Conservation (phyloP, 176 grass and related monocot genomes). For the Carex kokanica region DNA sequence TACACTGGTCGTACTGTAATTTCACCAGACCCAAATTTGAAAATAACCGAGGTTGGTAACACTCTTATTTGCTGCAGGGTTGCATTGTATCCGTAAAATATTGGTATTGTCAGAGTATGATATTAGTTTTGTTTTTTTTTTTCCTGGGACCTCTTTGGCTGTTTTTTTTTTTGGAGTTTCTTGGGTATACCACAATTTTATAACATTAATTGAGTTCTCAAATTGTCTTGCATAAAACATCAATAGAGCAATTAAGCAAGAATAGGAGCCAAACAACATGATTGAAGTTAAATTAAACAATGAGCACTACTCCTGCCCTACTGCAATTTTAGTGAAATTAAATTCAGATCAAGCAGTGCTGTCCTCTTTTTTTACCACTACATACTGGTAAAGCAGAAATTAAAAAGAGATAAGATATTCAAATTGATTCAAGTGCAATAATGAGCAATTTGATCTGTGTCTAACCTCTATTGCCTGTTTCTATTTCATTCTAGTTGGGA, state of each 20-base stretch:
- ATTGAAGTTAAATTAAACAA: not conserved
- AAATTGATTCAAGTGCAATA: too few relatives aligned
- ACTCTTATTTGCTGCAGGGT: not conserved
- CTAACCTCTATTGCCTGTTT: not conserved
- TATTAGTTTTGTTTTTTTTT: not conserved
- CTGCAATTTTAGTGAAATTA: not conserved
- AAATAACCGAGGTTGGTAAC: slow-evolving; percentile 70
- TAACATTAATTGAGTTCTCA: not conserved
- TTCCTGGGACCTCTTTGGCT: not conserved
- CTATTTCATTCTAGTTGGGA: not conserved
- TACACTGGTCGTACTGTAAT: slow-evolving; percentile 98
- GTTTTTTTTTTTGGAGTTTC: not conserved
- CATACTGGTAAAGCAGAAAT: not conserved
- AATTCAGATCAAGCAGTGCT: not conserved
- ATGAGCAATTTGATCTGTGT: not conserved
- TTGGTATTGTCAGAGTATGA: not conserved
- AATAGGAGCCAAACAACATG: not conserved
- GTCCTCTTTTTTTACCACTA: not conserved
- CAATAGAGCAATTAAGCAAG: not conserved
- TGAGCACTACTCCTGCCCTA: not conserved
- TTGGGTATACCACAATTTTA: not conserved
- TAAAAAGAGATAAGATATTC: too few relatives aligned
- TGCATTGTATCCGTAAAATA: not conserved
- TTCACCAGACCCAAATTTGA: slow-evolving; percentile 98
- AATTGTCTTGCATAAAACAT: not conserved